These are phyloP conservation scores for Penstemon eatonii DNA, from an alignment of 257 asterid species.

Conservation along the genomic window DNA sequence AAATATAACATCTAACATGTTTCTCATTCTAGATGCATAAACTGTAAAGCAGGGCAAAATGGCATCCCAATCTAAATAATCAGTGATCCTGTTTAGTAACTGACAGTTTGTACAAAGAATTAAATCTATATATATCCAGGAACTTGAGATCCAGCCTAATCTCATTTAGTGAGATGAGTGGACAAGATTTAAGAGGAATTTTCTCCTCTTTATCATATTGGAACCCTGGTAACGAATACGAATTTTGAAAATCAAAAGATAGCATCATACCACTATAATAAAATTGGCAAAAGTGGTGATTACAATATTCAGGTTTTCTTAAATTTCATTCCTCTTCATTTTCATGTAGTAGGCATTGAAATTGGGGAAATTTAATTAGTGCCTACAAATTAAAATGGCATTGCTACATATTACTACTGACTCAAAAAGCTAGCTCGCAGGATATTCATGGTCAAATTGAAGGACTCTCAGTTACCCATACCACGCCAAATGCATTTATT, in stretches of 20 bases:
- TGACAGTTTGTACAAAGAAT: background rate
- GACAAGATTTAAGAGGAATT: background rate
- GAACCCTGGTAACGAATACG: background rate
- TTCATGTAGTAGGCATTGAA: background rate
- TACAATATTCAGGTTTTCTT: constrained; percentile 11
- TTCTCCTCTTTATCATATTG: background rate
- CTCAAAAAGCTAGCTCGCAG: too few species aligned
- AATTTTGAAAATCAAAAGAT: too few species aligned
- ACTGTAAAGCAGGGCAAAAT: constrained; percentile 17
- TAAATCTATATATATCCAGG: background rate
- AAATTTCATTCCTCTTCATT: background rate
- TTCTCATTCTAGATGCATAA: background rate
- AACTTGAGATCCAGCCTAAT: background rate
- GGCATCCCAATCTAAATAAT: background rate
- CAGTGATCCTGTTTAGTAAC: background rate
- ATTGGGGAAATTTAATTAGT: background rate
- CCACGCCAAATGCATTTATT: background rate
- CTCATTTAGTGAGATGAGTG: background rate
- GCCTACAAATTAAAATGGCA: too few species aligned
- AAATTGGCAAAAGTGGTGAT: background rate
- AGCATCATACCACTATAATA: background rate
- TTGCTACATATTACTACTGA: too few species aligned
- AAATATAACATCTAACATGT: background rate
- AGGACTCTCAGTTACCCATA: too few species aligned
- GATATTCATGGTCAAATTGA: too few species aligned